Conservation (phyloP, 1,284 basidiomycete genomes). For the Cutaneotrichosporon daszewskae region DNA sequence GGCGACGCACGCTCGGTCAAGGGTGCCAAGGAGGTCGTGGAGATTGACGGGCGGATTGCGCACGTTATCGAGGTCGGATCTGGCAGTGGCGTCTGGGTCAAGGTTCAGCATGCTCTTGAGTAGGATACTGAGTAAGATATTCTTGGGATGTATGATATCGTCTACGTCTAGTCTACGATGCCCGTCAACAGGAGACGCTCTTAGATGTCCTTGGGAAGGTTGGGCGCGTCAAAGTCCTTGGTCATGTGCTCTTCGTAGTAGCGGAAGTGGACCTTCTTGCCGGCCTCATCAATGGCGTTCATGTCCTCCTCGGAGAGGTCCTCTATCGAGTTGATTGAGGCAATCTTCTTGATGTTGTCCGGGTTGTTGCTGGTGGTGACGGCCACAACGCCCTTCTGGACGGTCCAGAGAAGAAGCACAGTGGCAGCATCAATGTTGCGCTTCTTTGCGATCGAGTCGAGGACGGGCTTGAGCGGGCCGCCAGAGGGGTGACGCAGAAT, state of each 20-base stretch:
- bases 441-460: conserved; percentile 51
- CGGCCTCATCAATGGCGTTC: conserved; percentile 57
- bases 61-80: conserved; percentile 6
- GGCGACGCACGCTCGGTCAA: conserved; percentile 32
- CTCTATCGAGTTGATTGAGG: conserved; percentile 55
- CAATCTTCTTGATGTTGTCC: conserved; percentile 59
- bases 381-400: conserved; percentile 55
- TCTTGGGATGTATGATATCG: no score
- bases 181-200: no score
- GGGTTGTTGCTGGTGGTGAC: conserved; percentile 66
- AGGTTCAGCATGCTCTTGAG: no score
- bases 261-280: conserved; percentile 57
- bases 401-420: conserved; percentile 59
- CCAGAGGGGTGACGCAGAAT: conserved; percentile 55
- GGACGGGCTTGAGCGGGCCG: conserved; percentile 54
- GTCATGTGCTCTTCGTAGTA: conserved; percentile 43
- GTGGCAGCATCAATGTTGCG: conserved; percentile 53
- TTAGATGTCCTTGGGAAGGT: conserved; percentile 29
- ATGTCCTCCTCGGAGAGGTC: conserved; percentile 62
- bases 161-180: no score
- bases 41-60: conserved; percentile 11
- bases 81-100: neutral
- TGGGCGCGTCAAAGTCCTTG: conserved; percentile 38
- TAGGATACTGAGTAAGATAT: no score
- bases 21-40: conserved; percentile 21